Conservation (phyloP, 139 green algal species). For the Chlorella ohadii region DNA sequence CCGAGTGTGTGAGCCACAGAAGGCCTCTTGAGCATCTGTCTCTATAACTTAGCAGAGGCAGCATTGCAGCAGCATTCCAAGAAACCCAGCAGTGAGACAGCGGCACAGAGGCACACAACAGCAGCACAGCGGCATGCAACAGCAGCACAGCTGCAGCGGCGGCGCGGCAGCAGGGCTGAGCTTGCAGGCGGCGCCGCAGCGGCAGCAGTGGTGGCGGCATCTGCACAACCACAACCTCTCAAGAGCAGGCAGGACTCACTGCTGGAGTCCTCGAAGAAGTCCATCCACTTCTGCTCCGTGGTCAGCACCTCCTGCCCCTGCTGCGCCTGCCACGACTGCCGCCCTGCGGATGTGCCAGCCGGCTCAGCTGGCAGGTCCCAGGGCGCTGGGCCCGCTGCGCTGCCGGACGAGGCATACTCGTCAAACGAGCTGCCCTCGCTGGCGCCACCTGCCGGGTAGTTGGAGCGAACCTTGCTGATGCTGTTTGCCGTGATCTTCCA, state of each 20-base stretch:
- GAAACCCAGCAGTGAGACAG: too few relatives aligned
- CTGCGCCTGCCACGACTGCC: background rate
- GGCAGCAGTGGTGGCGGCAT: background rate
- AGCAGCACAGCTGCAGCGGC: background rate
- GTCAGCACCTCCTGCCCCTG: background rate
- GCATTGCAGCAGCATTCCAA: too few relatives aligned
- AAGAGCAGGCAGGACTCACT: constrained; percentile 2
- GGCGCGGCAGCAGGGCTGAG: background rate
- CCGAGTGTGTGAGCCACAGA: background rate
- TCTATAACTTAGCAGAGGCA: too few relatives aligned
- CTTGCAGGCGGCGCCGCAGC: background rate
- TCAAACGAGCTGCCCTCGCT: background rate
- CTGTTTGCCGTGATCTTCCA: constrained; percentile 7
- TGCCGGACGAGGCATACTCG: too few relatives aligned
- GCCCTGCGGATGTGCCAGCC: background rate
- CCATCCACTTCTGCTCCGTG: constrained; percentile 21
- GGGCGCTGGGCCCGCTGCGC: background rate
- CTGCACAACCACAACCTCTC: background rate
- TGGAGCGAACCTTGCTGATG: constrained; percentile 4
- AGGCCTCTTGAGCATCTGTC: too few relatives aligned
- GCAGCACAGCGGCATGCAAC: background rate
- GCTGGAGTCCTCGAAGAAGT: constrained; percentile 4
- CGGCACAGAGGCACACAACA: background rate
- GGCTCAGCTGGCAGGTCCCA: background rate
- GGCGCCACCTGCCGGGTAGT: background rate